A percentile compares a stretch with the other conserved stretches of the same genome.
These are phyloP conservation scores for Clarireedia monteithiana DNA, from an alignment of 2,329 filamentous ascomycete genomes.

Conservation along the genomic window DNA sequence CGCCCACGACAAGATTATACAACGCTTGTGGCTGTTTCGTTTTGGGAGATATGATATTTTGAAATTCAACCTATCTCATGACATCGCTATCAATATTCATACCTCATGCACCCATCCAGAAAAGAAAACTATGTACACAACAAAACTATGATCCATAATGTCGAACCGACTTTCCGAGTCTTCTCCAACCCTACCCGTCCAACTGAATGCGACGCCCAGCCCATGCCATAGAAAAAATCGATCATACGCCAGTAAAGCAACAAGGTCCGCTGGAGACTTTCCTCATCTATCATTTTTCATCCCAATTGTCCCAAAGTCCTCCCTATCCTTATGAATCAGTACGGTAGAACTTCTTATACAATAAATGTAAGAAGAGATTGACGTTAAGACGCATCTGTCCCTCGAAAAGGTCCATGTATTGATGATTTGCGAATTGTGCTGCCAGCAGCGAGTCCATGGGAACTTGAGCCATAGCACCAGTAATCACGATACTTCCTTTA, in stretches of 20 bases:
- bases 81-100: not conserved
- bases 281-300: constrained; percentile 5
- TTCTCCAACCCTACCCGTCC: not conserved
- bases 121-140: constrained; percentile 24
- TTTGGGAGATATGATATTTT: no score
- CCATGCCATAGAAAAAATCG: constrained; percentile 17
- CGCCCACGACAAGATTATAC: constrained; percentile 5
- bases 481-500: constrained; percentile 89
- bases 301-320: not conserved
- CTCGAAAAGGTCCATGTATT: constrained; percentile 94
- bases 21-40: no score
- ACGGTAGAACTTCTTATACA: constrained; percentile 98
- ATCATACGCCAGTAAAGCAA: constrained; percentile 7
- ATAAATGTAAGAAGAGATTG: constrained; percentile 88
- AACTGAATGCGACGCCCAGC: constrained; percentile 18
- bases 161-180: constrained; percentile 7
- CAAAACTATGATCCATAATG: constrained; percentile 17
- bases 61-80: not conserved
- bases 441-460: constrained; percentile 90
- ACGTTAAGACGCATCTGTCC: constrained; percentile 83
- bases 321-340: constrained; percentile 38
- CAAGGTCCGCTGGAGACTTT: not conserved
- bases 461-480: constrained; percentile 80
- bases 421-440: constrained; percentile 93
- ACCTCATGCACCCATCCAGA: constrained; percentile 1